Conservation (phyloP, 257 asterid genomes). For the Coffea canephora region DNA sequence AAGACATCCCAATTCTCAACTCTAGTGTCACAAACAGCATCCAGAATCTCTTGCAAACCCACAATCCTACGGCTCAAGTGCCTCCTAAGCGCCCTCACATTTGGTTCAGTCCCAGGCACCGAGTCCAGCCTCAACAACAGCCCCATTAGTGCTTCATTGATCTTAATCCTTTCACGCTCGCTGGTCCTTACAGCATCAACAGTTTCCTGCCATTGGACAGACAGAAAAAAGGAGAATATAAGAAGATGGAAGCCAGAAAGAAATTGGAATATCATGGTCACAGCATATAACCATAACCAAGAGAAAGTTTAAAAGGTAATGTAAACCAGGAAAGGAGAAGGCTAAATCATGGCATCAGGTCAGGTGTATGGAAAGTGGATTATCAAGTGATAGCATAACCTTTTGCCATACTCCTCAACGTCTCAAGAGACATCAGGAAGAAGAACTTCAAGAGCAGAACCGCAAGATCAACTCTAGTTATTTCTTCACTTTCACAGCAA, state of each 20-base stretch:
- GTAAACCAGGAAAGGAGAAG: background rate
- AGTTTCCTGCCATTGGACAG: constrained; percentile 60
- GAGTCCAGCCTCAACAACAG: constrained; percentile 71
- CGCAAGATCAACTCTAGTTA: background rate
- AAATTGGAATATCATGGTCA: background rate
- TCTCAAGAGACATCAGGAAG: background rate
- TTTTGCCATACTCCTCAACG: background rate
- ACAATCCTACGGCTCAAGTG: constrained; percentile 80
- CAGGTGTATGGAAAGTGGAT: background rate
- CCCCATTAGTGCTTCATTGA: constrained; percentile 79
- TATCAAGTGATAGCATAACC: background rate
- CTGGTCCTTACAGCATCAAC: constrained; percentile 83
- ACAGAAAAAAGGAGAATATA: background rate
- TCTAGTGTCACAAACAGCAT: constrained; percentile 68
- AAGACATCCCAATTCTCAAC: constrained; percentile 71
- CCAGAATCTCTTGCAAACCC: constrained; percentile 91
- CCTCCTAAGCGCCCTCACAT: constrained; percentile 83
- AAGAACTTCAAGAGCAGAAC: background rate
- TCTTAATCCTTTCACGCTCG: constrained; percentile 68
- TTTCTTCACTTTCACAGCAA: background rate
- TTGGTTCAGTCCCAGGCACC: constrained; percentile 85
- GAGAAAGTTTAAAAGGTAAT: background rate
- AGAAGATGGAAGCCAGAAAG: background rate
- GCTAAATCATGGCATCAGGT: background rate
- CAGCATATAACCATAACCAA: background rate